Conservation (phyloP, 352 stramenopile genomes). For the Poterioochromonas sp. region DNA sequence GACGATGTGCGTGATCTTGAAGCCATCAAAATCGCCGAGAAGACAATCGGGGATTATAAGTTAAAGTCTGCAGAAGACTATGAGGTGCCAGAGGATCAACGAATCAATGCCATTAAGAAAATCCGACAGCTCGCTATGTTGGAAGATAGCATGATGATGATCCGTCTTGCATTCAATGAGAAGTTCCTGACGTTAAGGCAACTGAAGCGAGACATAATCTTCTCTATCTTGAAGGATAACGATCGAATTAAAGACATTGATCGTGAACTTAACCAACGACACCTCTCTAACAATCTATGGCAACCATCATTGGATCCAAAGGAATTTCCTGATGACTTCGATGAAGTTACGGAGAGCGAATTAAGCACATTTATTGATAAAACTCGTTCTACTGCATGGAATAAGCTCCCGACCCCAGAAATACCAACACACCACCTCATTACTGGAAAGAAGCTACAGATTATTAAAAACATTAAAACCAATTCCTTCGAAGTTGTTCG, state of each 20-base stretch:
- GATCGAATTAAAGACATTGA: conserved; percentile 52
- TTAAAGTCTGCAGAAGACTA: conserved; percentile 72
- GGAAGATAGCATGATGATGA: conserved; percentile 64
- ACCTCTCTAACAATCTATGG: conserved; percentile 38
- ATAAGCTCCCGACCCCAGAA: not conserved
- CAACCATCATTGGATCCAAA: conserved; percentile 53
- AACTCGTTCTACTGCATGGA: not conserved
- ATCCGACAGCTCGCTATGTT: conserved; percentile 63
- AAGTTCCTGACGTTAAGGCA: conserved; percentile 73
- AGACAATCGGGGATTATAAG: conserved; percentile 81
- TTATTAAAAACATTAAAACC: conserved; percentile 25
- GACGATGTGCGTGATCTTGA: conserved; percentile 77
- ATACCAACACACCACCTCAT: too few species aligned
- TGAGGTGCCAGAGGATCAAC: conserved; percentile 69
- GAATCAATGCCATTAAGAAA: conserved; percentile 70
- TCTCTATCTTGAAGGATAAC: conserved; percentile 57
- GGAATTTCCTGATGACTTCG: conserved; percentile 75
- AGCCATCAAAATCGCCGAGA: conserved; percentile 68
- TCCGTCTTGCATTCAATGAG: conserved; percentile 72
- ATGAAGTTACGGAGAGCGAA: conserved; percentile 64
- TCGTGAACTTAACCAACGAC: conserved; percentile 43
- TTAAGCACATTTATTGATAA: conserved; percentile 56
- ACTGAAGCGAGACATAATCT: conserved; percentile 69
- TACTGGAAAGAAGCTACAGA: not conserved
- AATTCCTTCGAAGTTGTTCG: not conserved